Percentiles rank a stretch among this genome's conserved stretches.
These are phyloP conservation scores for Aegilops bicornis DNA, from an alignment of 176 grass and related monocot species.

Conservation along the genomic window DNA sequence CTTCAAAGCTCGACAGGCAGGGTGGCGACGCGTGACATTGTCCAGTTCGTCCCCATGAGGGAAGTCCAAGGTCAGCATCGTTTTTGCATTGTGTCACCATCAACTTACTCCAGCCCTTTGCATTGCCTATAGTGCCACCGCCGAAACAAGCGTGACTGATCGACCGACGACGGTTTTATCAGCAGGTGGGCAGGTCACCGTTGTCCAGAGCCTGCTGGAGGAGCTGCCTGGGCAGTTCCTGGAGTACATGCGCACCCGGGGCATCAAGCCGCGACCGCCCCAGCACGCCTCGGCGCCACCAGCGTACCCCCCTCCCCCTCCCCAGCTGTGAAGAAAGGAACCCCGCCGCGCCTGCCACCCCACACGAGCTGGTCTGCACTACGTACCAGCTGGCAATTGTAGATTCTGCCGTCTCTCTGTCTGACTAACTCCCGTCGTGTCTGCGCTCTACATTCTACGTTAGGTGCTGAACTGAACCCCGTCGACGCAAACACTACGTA, in stretches of 20 bases:
- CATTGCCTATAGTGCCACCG: too few species aligned
- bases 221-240: conserved; percentile 89
- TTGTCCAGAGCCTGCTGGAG: conserved; percentile 89
- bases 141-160: not conserved
- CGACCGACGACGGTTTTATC: not conserved
- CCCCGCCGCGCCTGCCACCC: not conserved
- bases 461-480: not conserved
- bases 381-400: conserved; percentile 9
- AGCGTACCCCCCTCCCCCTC: not conserved
- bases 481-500: not conserved
- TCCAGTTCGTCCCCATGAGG: conserved; percentile 94
- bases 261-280: conserved; percentile 48
- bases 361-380: not conserved
- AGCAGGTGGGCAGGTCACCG: conserved; percentile 62
- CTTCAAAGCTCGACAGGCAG: conserved; percentile 84
- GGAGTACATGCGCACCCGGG: conserved; percentile 67
- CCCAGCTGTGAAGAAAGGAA: not conserved
- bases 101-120: not conserved
- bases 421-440: not conserved
- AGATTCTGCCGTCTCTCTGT: not conserved
- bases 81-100: not conserved
- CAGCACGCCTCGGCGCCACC: not conserved
- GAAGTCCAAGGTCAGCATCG: conserved; percentile 61
- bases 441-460: not conserved
- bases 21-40: conserved; percentile 86